These are phyloP conservation scores for Botrytis galanthina DNA, from an alignment of 2,329 filamentous ascomycete species.

Conservation along the genomic window DNA sequence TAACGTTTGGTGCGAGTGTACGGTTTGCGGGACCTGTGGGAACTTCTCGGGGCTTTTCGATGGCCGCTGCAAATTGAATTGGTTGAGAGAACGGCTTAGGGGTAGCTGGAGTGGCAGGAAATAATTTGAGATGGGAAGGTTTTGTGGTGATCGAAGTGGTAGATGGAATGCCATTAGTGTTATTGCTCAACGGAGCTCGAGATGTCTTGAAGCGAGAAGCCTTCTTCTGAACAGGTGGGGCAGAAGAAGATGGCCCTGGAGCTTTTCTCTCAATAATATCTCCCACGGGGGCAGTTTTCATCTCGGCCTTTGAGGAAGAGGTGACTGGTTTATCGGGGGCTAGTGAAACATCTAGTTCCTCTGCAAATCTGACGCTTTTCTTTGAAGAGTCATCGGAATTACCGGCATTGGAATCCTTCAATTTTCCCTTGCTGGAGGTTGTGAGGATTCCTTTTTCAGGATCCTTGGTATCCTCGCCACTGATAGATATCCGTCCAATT, in stretches of 20 bases:
- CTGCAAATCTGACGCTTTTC: constrained; percentile 81
- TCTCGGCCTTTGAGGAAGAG: constrained; percentile 21
- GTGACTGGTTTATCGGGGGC: constrained; percentile 37
- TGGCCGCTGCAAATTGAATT: constrained; percentile 31
- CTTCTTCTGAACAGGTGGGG: constrained; percentile 37
- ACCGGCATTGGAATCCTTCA: not conserved
- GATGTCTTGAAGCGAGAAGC: constrained; percentile 46
- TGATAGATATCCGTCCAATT: constrained; percentile 57
- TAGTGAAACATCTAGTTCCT: constrained; percentile 67
- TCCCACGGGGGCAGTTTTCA: constrained; percentile 43
- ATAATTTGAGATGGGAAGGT: constrained; percentile 25
- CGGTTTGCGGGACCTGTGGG: constrained; percentile 43
- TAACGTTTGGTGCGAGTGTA: constrained; percentile 57
- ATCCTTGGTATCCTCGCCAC: constrained; percentile 24
- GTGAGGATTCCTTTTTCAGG: constrained; percentile 9
- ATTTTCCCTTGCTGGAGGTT: constrained; percentile 1
- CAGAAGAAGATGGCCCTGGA: constrained; percentile 27
- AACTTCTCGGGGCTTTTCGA: constrained; percentile 27
- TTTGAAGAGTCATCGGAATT: constrained; percentile 31
- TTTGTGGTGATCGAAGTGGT: constrained; percentile 11
- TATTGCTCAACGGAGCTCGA: constrained; percentile 30
- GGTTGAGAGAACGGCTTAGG: constrained; percentile 33
- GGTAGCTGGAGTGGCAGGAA: constrained; percentile 29
- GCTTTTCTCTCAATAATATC: constrained; percentile 45
- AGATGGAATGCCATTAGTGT: constrained; percentile 24